phyloP scores from a whole-genome alignment of 2,329 filamentous ascomycete genomes.

The Graphiopsis chlorocephala region DNA sequence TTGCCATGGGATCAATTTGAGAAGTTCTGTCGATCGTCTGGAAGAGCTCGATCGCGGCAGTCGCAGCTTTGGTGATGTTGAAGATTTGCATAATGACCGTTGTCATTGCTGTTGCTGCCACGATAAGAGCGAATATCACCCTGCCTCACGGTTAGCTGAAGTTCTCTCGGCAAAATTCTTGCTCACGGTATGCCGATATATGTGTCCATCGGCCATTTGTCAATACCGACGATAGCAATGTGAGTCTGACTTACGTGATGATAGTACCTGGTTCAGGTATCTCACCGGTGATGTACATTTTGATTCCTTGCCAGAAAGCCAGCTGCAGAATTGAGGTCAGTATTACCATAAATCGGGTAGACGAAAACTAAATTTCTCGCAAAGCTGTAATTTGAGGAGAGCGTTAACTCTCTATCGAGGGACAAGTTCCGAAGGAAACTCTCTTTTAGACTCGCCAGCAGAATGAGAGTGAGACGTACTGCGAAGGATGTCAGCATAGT shows the following conservation, averaged over 20 bases:
- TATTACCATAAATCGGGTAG: neutral
- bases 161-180: neutral
- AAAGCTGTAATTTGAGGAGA: neutral
- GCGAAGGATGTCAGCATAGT: neutral
- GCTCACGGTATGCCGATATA: neutral
- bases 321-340: constrained; percentile 18
- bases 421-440: neutral
- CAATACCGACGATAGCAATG: neutral
- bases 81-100: constrained; percentile 32
- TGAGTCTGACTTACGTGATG: constrained; percentile 27
- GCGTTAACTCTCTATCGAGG: neutral
- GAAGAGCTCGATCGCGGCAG: constrained; percentile 43
- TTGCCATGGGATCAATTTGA: constrained; percentile 37
- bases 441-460: neutral
- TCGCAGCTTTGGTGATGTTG: constrained; percentile 43
- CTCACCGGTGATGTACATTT: constrained; percentile 35
- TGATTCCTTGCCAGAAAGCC: constrained; percentile 47
- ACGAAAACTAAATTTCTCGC: neutral
- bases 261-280: constrained; percentile 35
- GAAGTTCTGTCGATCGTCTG: constrained; percentile 42
- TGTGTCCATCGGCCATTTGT: neutral
- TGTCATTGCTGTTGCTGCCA: constrained; percentile 12
- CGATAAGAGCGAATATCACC: constrained; percentile 12
- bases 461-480: neutral
- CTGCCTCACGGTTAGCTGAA: neutral